phyloP scores from a whole-genome alignment of 2,329 filamentous ascomycete species.

The Colletotrichum sp. region DNA sequence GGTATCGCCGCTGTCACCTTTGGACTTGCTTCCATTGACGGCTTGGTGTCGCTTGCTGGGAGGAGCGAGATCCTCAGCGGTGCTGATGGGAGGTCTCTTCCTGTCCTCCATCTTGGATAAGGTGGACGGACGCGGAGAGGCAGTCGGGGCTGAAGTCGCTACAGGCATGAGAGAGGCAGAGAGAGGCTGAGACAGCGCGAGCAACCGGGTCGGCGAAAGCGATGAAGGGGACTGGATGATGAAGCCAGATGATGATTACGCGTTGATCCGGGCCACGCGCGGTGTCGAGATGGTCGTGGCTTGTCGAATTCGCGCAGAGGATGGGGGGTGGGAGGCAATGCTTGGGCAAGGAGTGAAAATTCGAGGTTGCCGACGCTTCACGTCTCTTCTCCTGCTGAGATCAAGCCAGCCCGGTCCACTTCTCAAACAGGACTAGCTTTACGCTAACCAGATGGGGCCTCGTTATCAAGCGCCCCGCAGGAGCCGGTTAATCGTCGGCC shows the following conservation, averaged over 20 bases:
- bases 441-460: conserved; percentile 34
- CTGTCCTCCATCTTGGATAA: conserved; percentile 98
- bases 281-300: conserved; percentile 6
- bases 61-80: conserved; percentile 82
- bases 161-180: conserved; percentile 78
- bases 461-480: conserved; percentile 19
- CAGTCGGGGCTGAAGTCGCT: conserved; percentile 71
- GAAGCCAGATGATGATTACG: not conserved
- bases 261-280: conserved; percentile 10
- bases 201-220: conserved; percentile 3
- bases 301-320: conserved; percentile 4
- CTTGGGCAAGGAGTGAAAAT: conserved; percentile 25
- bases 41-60: conserved; percentile 87
- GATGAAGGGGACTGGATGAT: not conserved
- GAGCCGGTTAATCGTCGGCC: conserved; percentile 13
- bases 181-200: conserved; percentile 25
- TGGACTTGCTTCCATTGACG: conserved; percentile 74
- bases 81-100: conserved; percentile 88
- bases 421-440: conserved; percentile 39
- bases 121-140: conserved; percentile 78
- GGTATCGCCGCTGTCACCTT: conserved; percentile 60
- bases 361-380: conserved; percentile 40
- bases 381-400: conserved; percentile 28
- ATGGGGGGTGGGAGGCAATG: not conserved
- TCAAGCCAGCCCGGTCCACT: conserved; percentile 37